Conservation (phyloP, 2,329 filamentous ascomycete species). For the Microcyclospora pomicola region DNA sequence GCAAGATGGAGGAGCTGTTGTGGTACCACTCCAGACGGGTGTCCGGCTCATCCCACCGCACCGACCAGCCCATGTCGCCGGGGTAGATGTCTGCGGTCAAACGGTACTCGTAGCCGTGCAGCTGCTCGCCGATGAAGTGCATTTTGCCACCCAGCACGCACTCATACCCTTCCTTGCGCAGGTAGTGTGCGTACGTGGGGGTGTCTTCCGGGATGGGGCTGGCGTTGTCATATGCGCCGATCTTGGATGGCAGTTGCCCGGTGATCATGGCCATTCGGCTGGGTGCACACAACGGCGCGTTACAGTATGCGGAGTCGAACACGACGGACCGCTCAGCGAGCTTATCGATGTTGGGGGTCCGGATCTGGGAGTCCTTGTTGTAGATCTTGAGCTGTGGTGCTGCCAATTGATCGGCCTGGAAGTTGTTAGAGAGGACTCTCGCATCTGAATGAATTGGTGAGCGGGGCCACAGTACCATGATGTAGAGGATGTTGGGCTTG, state of each 20-base stretch:
- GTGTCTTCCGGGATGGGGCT: constrained; percentile 70
- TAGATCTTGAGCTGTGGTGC: constrained; percentile 86
- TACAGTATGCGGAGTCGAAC: constrained; percentile 90
- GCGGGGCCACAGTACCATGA: constrained; percentile 44
- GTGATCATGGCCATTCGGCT: constrained; percentile 92
- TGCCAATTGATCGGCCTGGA: constrained; percentile 68
- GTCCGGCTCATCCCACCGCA: constrained; percentile 86
- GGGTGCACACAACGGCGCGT: constrained; percentile 80
- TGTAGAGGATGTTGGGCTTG: constrained; percentile 71
- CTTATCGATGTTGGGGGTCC: constrained; percentile 77
- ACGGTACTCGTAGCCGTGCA: constrained; percentile 85
- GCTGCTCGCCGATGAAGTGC: constrained; percentile 91
- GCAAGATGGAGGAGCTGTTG: constrained; percentile 84
- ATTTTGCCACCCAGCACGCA: constrained; percentile 89
- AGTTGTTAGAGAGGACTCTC: too few relatives aligned
- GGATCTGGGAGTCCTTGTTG: constrained; percentile 76
- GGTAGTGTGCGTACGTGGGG: constrained; percentile 85
- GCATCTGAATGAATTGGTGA: too few relatives aligned
- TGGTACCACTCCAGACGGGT: constrained; percentile 87
- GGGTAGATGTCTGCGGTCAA: constrained; percentile 94
- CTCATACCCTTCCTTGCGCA: constrained; percentile 73
- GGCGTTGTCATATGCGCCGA: constrained; percentile 84
- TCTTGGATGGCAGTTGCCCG: constrained; percentile 79
- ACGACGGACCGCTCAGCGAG: constrained; percentile 71
- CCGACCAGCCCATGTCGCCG: constrained; percentile 84